Base-by-base conservation (phyloP, 2,329 filamentous ascomycete genomes). In the Cladorrhinum sp. region DNA sequence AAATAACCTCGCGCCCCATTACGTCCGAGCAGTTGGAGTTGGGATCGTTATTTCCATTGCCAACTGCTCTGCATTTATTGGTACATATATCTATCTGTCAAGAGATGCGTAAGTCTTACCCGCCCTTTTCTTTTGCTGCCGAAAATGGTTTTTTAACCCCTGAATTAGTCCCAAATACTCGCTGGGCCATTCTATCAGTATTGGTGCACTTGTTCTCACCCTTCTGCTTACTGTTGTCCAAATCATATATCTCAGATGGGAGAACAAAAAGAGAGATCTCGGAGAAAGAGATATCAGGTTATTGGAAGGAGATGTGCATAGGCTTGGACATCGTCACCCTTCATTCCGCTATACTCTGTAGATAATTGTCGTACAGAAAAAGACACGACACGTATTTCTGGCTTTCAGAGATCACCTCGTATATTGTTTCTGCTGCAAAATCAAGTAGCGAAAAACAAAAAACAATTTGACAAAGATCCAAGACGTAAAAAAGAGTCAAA, bases 1-100 rank as follows among this genome's bases (percentile, higher is more conserved):
- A 12, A 78, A 79, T 66, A 78, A 79, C 58, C 66, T 77, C 5
- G 74, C 76, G 12, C 76, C 76, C 0, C 75, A 78, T 59, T 78
- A 77, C 56, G 73, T 75, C 25, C 71, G 75, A 59, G 76, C 76
- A 2, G 78, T 75, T 0, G 75, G 76, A 5, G 70, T 76, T 1
- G 76, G 76, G 0, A 71, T 76, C 45, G 71, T 77, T 52, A 75
- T 78, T 32, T 73, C 73, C 4, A 65, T 78, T 41, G 75, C 74
- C 9, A 78, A 78, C 58, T 75, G 73, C 62, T 72, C 75, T 8
- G 76, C 77, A 8, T 79, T 80, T 57, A 71, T 78, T 8, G 77
- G 75, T 1, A 76, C 78, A 0, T 79, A 78, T 58, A 76, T 76
- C 20, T 79, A 78, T 62, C 69, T 80, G 3, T 65, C 69, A n/a